Evolutionary conservation across 208 protist genomes (phyloP).

Genomic region (Leishmania tropica): DNA sequence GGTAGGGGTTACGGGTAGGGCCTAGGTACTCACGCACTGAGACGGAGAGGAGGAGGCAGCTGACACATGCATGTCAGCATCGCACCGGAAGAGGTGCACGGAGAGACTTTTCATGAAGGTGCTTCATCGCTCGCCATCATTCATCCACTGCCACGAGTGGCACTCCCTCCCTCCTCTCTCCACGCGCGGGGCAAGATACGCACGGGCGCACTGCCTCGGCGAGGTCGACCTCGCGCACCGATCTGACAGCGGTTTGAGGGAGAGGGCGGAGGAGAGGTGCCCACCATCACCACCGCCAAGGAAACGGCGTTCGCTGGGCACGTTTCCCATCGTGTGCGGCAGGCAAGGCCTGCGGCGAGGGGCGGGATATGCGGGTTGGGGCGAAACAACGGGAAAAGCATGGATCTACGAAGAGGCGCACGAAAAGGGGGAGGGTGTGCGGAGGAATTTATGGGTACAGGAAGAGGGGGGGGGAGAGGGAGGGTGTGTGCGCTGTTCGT

Average conservation of each 20-base stretch:
- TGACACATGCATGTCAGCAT: not conserved
- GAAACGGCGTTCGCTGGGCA: not conserved
- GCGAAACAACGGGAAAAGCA: not conserved
- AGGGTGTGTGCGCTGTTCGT: not conserved
- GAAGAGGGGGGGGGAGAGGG: not conserved
- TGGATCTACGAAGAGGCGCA: too few relatives aligned
- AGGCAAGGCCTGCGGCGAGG: not conserved
- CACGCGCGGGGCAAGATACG: not conserved
- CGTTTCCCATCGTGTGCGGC: not conserved
- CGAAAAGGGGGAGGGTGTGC: not conserved
- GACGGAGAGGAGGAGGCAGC: not conserved
- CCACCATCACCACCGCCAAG: not conserved
- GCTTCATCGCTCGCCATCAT: not conserved
- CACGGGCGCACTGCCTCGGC: not conserved
- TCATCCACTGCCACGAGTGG: not conserved
- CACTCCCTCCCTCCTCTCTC: too few relatives aligned
- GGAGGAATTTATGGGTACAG: not conserved
- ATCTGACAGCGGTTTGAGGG: not conserved
- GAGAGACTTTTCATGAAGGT: not conserved
- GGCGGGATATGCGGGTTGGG: not conserved
- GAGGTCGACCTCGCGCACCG: not conserved
- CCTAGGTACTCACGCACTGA: not conserved
- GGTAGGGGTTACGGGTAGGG: not conserved
- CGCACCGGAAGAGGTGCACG: not conserved
- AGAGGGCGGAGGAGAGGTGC: not conserved